Percentiles rank a stretch among this genome's conserved stretches.
Conservation (phyloP, 2,329 filamentous ascomycete species). For the Trichoderma asperellum region DNA sequence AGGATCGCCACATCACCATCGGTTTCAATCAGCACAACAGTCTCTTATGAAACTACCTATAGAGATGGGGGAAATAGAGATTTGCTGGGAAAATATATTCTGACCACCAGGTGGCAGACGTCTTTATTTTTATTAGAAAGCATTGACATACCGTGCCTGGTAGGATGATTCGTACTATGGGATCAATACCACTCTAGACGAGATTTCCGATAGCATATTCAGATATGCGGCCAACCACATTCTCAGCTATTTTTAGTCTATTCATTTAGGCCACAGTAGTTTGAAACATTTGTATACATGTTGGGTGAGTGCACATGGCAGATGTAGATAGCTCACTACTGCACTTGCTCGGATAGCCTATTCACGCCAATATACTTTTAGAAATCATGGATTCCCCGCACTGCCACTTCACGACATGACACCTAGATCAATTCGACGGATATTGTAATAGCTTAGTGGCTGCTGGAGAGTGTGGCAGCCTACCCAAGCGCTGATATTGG, state of each 20-base stretch:
- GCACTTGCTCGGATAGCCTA: not conserved
- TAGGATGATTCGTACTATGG: not conserved
- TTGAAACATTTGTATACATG: not conserved
- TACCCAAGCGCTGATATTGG: no score
- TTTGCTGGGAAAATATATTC: no score
- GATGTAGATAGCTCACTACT: not conserved
- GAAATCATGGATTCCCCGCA: not conserved
- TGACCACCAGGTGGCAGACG: not conserved
- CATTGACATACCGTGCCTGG: not conserved
- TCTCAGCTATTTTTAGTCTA: not conserved
- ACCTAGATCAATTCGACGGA: no score
- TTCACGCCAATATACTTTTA: not conserved
- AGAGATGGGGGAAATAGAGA: no score
- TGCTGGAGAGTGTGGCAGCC: no score
- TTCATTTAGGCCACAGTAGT: not conserved
- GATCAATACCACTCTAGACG: not conserved
- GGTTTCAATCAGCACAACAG: no score
- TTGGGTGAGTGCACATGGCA: no score
- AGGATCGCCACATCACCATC: no score
- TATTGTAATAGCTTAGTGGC: no score
- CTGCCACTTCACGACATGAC: not conserved
- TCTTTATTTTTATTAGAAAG: not conserved
- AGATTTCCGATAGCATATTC: not conserved
- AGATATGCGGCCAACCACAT: not conserved
- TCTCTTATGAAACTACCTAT: no score